phyloP scores from a whole-genome alignment of 2,329 filamentous ascomycete species.

The Nemania abortiva region DNA sequence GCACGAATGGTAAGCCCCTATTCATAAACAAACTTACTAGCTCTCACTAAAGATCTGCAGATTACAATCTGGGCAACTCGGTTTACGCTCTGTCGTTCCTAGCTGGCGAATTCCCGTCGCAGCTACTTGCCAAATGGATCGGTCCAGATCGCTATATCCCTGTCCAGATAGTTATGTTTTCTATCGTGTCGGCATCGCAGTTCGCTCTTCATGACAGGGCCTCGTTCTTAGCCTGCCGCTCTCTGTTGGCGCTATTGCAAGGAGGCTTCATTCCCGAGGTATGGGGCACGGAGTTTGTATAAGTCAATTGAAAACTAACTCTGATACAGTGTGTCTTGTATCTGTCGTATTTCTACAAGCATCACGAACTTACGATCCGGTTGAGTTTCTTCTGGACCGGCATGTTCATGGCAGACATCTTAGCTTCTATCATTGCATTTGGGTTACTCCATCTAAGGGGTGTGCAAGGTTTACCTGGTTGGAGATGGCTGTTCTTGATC shows the following conservation, averaged over 20 bases:
- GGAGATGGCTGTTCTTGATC: slow-evolving; percentile 65
- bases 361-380: slow-evolving; percentile 54
- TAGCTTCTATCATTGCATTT: slow-evolving; percentile 54
- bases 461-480: slow-evolving; percentile 53
- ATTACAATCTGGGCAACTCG: slow-evolving; percentile 66
- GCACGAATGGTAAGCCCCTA: slow-evolving; percentile 56
- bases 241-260: slow-evolving; percentile 47
- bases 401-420: slow-evolving; percentile 51
- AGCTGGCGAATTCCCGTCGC: slow-evolving; percentile 69
- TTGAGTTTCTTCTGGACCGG: slow-evolving; percentile 55
- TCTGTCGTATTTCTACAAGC: slow-evolving; percentile 52
- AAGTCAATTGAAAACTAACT: neutral
- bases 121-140: slow-evolving; percentile 67
- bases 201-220: slow-evolving; percentile 44
- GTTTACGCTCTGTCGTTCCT: slow-evolving; percentile 67
- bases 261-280: slow-evolving; percentile 52
- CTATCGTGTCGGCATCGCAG: slow-evolving; percentile 48
- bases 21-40: neutral
- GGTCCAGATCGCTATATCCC: slow-evolving; percentile 51
- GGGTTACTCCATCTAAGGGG: slow-evolving; percentile 55
- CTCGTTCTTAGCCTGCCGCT: slow-evolving; percentile 47
- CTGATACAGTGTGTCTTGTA: slow-evolving; percentile 48
- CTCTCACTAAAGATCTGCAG: slow-evolving; percentile 39
- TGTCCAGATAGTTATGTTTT: slow-evolving; percentile 48
- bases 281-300: slow-evolving; percentile 3